These are phyloP conservation scores for Nidularia pulvinata DNA, from an alignment of 768 basidiomycete species.

Conservation along the genomic window DNA sequence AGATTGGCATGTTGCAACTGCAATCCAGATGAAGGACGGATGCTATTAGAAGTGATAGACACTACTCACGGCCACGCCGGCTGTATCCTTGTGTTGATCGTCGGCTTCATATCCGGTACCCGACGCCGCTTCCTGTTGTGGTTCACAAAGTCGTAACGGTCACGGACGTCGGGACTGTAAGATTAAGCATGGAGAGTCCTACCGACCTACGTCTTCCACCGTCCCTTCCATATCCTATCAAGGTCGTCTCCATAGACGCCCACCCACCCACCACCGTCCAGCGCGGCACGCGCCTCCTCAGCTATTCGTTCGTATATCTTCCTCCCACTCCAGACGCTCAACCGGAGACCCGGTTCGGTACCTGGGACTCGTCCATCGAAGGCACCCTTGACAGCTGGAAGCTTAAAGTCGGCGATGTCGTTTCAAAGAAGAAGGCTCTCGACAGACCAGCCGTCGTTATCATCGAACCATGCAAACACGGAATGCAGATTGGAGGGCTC, in stretches of 20 bases:
- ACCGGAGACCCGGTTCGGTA: slow-evolving; percentile 78
- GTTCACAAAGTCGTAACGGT: no score
- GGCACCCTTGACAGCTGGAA: slow-evolving; percentile 78
- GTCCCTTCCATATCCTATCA: slow-evolving; percentile 86
- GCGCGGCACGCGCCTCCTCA: slow-evolving; percentile 80
- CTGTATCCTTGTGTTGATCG: no score
- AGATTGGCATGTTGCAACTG: no score
- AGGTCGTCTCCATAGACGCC: slow-evolving; percentile 69
- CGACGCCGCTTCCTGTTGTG: no score
- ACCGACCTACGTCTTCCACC: slow-evolving; percentile 79
- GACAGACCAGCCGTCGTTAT: slow-evolving; percentile 65
- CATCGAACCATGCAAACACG: slow-evolving; percentile 95
- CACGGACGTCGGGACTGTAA: slow-evolving; percentile 16
- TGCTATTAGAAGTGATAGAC: no score
- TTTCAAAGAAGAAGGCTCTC: slow-evolving; percentile 57
- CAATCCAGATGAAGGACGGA: no score
- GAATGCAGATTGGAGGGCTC: slow-evolving; percentile 88
- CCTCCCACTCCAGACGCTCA: slow-evolving; percentile 39
- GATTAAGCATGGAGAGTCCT: slow-evolving; percentile 47
- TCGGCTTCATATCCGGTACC: no score
- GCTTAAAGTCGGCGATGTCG: slow-evolving; percentile 61
- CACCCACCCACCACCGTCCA: slow-evolving; percentile 40
- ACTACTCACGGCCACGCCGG: no score
- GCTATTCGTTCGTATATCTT: slow-evolving; percentile 76
- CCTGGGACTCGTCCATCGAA: slow-evolving; percentile 89